Conservation (phyloP, 2,329 filamentous ascomycete species). For the Aspergillus udagawae region DNA sequence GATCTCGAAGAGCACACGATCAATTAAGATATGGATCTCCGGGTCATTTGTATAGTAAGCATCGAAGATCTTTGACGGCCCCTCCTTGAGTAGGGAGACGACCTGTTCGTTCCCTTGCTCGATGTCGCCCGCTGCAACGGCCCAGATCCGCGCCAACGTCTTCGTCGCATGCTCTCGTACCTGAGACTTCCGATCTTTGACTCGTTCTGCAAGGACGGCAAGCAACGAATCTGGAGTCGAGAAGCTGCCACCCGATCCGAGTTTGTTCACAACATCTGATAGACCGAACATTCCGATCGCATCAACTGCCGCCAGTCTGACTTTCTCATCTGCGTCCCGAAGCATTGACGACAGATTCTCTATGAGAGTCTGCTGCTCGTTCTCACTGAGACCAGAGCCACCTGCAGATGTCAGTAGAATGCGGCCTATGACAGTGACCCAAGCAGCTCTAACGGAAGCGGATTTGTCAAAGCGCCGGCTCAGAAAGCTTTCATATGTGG, state of each 20-base stretch:
- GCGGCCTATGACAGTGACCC: constrained; percentile 77
- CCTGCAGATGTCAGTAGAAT: constrained; percentile 90
- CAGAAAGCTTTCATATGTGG: constrained; percentile 79
- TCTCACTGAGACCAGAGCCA: constrained; percentile 77
- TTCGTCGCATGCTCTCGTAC: constrained; percentile 86
- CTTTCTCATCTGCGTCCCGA: constrained; percentile 83
- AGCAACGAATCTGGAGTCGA: constrained; percentile 74
- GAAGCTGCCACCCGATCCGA: constrained; percentile 72
- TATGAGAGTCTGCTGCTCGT: constrained; percentile 74
- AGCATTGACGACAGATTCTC: constrained; percentile 74
- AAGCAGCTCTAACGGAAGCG: constrained; percentile 73
- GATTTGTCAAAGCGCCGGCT: constrained; percentile 84
- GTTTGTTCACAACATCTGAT: constrained; percentile 73
- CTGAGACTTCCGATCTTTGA: constrained; percentile 75
- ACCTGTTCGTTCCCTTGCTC: constrained; percentile 76
- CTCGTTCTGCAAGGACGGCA: constrained; percentile 76
- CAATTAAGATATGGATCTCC: constrained; percentile 79
- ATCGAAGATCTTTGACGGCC: constrained; percentile 81
- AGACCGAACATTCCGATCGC: constrained; percentile 78
- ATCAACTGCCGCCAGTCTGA: constrained; percentile 83
- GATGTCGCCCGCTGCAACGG: constrained; percentile 84
- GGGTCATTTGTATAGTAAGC: constrained; percentile 85
- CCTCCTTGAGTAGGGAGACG: constrained; percentile 68
- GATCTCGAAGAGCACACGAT: constrained; percentile 79
- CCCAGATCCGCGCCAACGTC: constrained; percentile 82